Percentiles rank a stretch among this genome's conserved stretches.
Evolutionary conservation across 805 yeast species (phyloP).

Genomic region (Schwanniomyces polymorphus): DNA sequence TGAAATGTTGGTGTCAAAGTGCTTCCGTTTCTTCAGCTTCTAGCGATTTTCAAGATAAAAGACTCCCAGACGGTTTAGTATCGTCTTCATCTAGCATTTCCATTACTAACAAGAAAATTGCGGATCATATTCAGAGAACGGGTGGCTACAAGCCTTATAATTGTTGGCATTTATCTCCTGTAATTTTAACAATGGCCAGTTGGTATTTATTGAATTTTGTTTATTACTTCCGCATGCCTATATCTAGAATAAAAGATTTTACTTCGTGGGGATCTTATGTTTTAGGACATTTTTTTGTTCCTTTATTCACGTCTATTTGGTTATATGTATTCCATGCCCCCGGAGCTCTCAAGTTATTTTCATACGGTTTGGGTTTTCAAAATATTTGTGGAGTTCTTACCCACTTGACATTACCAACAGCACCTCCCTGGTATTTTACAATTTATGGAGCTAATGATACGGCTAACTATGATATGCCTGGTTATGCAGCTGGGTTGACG

Average conservation of each 20-base stretch:
- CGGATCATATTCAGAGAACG: no score
- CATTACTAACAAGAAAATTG: no score
- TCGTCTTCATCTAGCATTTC: no score
- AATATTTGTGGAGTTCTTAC: slow-evolving; percentile 61
- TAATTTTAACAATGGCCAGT: slow-evolving; percentile 39
- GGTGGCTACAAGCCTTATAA: slow-evolving; percentile 3
- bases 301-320: slow-evolving; percentile 61
- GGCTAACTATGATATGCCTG: slow-evolving; percentile 58
- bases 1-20: no score
- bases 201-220: slow-evolving; percentile 53
- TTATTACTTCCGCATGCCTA: slow-evolving; percentile 40
- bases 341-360: slow-evolving; percentile 56
- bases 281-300: slow-evolving; percentile 58
- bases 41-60: no score
- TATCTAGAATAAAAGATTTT: slow-evolving; percentile 49
- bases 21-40: no score
- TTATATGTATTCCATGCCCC: slow-evolving; percentile 66
- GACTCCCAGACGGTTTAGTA: no score
- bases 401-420: slow-evolving; percentile 64
- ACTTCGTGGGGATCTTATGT: slow-evolving; percentile 65
- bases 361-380: slow-evolving; percentile 57
- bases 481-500: slow-evolving; percentile 70
- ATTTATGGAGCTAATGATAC: slow-evolving; percentile 55
- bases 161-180: slow-evolving; percentile 24
- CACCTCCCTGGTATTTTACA: slow-evolving; percentile 75